Percentiles rank a stretch among this genome's conserved stretches.
These are phyloP conservation scores for Globisporangium recalcitrans DNA, from an alignment of 352 stramenopile genomes.

Conservation along the genomic window DNA sequence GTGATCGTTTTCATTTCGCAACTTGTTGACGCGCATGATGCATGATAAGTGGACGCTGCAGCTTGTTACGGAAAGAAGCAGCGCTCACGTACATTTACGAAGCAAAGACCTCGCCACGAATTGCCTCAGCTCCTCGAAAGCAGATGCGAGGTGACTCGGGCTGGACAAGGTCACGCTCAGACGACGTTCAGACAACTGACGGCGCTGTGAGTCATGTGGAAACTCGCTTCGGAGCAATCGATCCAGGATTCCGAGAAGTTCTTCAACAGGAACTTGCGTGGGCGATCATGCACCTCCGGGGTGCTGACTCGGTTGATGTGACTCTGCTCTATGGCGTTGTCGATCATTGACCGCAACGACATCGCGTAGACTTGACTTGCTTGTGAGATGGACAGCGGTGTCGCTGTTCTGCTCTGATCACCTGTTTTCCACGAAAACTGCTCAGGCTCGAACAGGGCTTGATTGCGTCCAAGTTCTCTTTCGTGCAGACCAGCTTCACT, in stretches of 20 bases:
- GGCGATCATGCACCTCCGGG: neutral
- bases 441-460: neutral
- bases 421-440: constrained; percentile 3
- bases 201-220: constrained; percentile 4
- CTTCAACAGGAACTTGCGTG: neutral
- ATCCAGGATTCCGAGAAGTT: constrained; percentile 10
- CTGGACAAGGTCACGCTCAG: neutral
- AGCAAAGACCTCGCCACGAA: neutral
- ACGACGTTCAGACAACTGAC: neutral
- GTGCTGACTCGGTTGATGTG: neutral
- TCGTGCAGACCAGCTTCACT: neutral
- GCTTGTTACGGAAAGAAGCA: neutral
- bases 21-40: neutral
- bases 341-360: neutral
- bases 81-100: no score
- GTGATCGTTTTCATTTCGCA: constrained; percentile 8
- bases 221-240: constrained; percentile 6
- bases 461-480: neutral
- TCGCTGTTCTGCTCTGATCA: neutral
- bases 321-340: neutral
- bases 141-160: neutral
- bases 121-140: neutral
- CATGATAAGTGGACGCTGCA: neutral
- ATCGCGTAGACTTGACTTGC: constrained; percentile 6
- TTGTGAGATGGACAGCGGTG: neutral